Evolutionary conservation across 345 rosid species (phyloP), one percentile per base, ranked within the genome.

Genomic region (Gossypium australe): DNA sequence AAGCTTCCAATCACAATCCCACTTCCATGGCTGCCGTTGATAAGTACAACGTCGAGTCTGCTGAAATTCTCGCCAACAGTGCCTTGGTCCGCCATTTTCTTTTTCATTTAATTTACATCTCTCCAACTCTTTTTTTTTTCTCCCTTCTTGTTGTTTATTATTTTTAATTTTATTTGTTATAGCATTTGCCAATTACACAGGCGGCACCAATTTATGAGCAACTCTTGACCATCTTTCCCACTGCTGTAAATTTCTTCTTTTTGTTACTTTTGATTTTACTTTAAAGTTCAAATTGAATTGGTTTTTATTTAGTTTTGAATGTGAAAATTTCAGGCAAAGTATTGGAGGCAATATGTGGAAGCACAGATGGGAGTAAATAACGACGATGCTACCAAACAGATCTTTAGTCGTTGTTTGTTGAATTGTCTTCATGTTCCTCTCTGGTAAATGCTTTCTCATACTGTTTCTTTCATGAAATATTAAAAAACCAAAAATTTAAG

Each of bases 331-430:
- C 82, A 94, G 99, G 97, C 98, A 41, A 91, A 92, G 79, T 91
- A 79, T 80, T 94, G 99, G 98, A 92, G 90, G 89, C 98, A 94
- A 70, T 95, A 95, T 78, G 97, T 91, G 76, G 98, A 95, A 84
- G 96, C 92, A 45, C 82, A 87, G 70, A 92, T 95, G 97, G 86
- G 87, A 73, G 89, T 77, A 27, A 91, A 86, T 78, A 91, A 92
- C 78, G 99, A 91, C 51, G 98, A 89, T 80, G 97, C 98, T 71
- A 88, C 89, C n/a, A 95, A 83, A 76, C 97, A 87, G 79, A 89
- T 95, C 78, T 95, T 95, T 87, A 91, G 98, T 80, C 89, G 96
- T 53, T 95, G 98, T 79, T 88, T 95, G 79, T 81, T 95, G 84
- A 95, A 81, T 59, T 95, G 98, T 77, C 95, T 91, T 80, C 96